Base-by-base conservation (phyloP, 2,329 filamentous ascomycete species). In the Huntiella savannae region DNA sequence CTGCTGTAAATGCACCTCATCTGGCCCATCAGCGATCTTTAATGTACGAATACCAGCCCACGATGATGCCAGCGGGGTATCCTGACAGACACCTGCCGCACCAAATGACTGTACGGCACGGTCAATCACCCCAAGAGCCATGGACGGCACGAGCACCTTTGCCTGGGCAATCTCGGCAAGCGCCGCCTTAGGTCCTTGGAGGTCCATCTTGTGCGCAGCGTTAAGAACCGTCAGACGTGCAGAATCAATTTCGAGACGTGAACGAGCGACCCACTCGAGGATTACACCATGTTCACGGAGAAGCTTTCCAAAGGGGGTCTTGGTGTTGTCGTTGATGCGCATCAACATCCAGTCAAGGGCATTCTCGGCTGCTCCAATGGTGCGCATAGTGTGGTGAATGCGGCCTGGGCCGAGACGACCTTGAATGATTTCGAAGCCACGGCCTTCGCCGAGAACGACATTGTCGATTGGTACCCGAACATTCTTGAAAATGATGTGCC, bases 351-450 rank as follows among this genome's bases (percentile, higher is more conserved):
- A 94, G 58, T 96, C 88, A 17, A 98, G 74, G 1, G 87, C 91
- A 53, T 79, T 76, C 64, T 98, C 91, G 13, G 91, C 79, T 45
- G 85, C 81, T 45, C 91, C 91, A 58, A 98, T 91, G 50, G 77
- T 79, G 53, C 91, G 79, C 91, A 98, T 98, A 50, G 86, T 85
- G 66, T 98, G 91, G 67, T 98, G 91, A 59, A 98, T 96, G 49
- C 91, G 82, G 33, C 91, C 91, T 1, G 91, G 91, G 1, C 91
- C 91, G 17, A 98, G 79, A 55, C 91, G 84, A 49, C 91, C 91
- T 62, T 98, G 91, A 58, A 98, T 95, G 59, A 98, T 94, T 63
- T 98, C 91, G 61, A 98, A 98, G 15, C 91, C 91, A 52, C 84
- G 78, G 53, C 91, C 91, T 61, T 91, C 84, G 50, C 91, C 88